phyloP scores from a whole-genome alignment of 1,139 yeast genomes.

The Sugiyamaella neomexicana region DNA sequence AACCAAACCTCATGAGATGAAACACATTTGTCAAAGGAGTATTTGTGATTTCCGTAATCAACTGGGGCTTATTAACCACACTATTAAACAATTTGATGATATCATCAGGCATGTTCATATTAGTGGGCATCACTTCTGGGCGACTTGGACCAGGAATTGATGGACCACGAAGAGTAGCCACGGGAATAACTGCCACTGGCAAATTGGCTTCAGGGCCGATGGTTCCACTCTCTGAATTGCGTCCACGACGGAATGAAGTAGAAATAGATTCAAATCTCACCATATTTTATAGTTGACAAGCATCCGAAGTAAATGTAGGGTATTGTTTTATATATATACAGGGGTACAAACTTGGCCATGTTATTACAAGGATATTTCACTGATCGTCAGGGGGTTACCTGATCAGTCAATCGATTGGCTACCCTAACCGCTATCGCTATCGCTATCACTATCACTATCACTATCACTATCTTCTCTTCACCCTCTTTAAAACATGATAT shows the following conservation, averaged over 20 bases:
- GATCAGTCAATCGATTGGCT: background rate
- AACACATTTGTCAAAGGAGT: slow-evolving; percentile 2
- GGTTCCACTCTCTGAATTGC: slow-evolving; percentile 4
- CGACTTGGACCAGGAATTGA: slow-evolving; percentile 2
- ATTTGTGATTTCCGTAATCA: slow-evolving; percentile 5
- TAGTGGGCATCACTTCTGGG: background rate
- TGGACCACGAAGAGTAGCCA: slow-evolving; percentile 4
- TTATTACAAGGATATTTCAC: background rate
- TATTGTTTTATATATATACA: background rate
- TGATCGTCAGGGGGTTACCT: background rate
- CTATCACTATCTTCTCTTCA: background rate
- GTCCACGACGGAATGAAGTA: background rate
- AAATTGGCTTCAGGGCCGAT: background rate
- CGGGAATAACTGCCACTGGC: background rate
- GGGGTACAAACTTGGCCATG: background rate
- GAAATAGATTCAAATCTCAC: slow-evolving; percentile 7
- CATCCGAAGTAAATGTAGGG: no score
- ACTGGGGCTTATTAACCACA: slow-evolving; percentile 6
- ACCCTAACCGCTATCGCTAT: background rate
- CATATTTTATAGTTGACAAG: background rate
- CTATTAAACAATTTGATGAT: slow-evolving; percentile 6
- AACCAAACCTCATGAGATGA: slow-evolving; percentile 12
- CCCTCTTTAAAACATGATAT: no score
- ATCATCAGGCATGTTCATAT: slow-evolving; percentile 5
- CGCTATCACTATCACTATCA: background rate